Conservation (phyloP, 1,284 basidiomycete genomes). For the Meripilus lineatus region DNA sequence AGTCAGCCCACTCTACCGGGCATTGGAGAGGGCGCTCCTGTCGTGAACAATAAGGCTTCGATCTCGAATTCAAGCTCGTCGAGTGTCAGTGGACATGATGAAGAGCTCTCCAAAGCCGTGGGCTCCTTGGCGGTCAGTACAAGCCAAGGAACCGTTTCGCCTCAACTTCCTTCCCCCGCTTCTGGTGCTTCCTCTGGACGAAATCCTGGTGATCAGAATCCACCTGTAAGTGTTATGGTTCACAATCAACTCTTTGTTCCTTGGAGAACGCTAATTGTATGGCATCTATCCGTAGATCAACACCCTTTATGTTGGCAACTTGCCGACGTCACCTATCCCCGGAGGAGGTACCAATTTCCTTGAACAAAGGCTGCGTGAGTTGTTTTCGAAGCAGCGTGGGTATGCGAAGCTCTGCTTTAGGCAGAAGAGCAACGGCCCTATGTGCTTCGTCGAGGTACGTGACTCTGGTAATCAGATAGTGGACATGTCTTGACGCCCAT, state of each 20-base stretch:
- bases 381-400: conserved; percentile 78
- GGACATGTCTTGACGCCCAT: too few species aligned
- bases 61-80: conserved; percentile 32
- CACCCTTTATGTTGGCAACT: conserved; percentile 91
- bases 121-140: conserved; percentile 48
- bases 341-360: conserved; percentile 71
- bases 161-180: conserved; percentile 40
- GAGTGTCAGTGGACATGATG: conserved; percentile 32
- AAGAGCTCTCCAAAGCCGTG: conserved; percentile 39
- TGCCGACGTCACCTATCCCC: conserved; percentile 72
- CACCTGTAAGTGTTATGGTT: conserved; percentile 52
- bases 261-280: background rate
- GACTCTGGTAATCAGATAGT: too few species aligned
- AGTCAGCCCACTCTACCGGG: too few species aligned
- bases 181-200: conserved; percentile 39
- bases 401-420: conserved; percentile 92
- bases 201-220: conserved; percentile 84
- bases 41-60: conserved; percentile 15
- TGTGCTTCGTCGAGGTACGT: conserved; percentile 93
- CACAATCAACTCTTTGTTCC: conserved; percentile 4
- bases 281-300: conserved; percentile 57
- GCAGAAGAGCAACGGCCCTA: conserved; percentile 93
- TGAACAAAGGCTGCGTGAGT: conserved; percentile 78
- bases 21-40: too few species aligned
- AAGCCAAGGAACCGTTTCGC: conserved; percentile 33